Evolutionary conservation across 441 rosid genomes (phyloP).

Genomic region (Pelargonium myrrhifolium): DNA sequence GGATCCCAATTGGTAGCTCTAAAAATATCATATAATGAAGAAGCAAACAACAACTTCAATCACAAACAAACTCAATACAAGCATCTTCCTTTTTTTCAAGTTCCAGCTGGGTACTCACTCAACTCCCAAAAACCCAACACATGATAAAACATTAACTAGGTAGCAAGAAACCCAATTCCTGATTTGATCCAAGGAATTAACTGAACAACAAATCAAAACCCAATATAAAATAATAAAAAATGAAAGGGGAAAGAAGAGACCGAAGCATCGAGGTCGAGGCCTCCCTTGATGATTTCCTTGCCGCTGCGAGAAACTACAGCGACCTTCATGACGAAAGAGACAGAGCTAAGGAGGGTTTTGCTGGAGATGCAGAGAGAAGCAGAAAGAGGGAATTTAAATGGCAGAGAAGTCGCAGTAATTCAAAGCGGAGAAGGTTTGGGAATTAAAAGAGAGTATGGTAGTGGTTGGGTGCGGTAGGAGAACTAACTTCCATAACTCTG

Average conservation of each 20-base stretch:
- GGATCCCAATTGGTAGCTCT: background rate
- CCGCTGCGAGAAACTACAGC: slow-evolving; percentile 73
- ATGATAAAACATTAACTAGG: background rate
- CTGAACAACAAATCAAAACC: background rate
- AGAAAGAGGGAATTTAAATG: too few species aligned
- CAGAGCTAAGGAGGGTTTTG: too few species aligned
- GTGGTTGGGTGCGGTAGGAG: too few species aligned
- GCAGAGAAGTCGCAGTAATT: too few species aligned
- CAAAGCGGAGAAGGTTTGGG: too few species aligned
- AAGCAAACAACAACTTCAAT: background rate
- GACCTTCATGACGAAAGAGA: too few species aligned
- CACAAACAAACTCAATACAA: background rate
- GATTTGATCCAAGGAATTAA: background rate
- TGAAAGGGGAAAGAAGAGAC: slow-evolving; percentile 23
- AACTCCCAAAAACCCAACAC: background rate
- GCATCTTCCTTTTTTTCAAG: background rate
- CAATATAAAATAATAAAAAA: background rate
- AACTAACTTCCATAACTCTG: too few species aligned
- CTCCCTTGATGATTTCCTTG: slow-evolving; percentile 67
- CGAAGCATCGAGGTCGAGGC: slow-evolving; percentile 64
- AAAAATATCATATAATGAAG: background rate
- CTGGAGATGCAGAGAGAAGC: too few species aligned
- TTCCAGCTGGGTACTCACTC: background rate
- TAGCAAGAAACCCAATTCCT: background rate
- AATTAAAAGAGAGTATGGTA: too few species aligned